Conservation (phyloP, 768 basidiomycete genomes). For the Lentinula raphanica region DNA sequence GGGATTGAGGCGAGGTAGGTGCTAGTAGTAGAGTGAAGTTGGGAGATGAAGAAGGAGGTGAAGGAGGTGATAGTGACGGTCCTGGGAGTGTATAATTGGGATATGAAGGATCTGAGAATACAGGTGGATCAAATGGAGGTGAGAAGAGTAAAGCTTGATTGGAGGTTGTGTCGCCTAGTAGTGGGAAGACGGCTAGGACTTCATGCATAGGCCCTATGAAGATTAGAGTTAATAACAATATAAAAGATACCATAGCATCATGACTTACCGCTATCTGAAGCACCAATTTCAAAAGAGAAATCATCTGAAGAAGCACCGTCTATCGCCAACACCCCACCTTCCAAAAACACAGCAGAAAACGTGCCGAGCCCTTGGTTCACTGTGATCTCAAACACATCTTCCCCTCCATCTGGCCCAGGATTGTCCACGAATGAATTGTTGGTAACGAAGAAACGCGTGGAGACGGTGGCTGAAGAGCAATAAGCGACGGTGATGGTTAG, state of each 20-base stretch:
- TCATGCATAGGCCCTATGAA: constrained; percentile 41
- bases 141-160: constrained; percentile 75
- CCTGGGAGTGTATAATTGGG: constrained; percentile 74
- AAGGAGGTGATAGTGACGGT: constrained; percentile 44
- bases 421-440: constrained; percentile 35
- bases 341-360: constrained; percentile 41
- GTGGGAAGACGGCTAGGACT: constrained; percentile 36
- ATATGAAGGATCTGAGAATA: constrained; percentile 38
- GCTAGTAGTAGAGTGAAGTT: constrained; percentile 55
- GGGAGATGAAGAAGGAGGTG: constrained; percentile 34
- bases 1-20: constrained; percentile 31
- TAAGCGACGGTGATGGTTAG: constrained; percentile 46
- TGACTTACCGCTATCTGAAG: constrained; percentile 40
- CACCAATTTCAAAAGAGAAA: constrained; percentile 52
- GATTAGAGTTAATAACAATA: background rate
- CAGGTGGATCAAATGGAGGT: constrained; percentile 37
- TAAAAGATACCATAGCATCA: background rate
- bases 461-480: constrained; percentile 29
- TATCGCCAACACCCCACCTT: constrained; percentile 51
- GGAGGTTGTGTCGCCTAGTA: constrained; percentile 70
- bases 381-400: constrained; percentile 42
- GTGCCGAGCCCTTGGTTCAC: constrained; percentile 44
- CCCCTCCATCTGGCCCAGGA: constrained; percentile 33
- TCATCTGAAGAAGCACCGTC: constrained; percentile 26
- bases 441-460: constrained; percentile 55